Evolutionary conservation across 805 yeast species (phyloP).

Genomic region (Kockiozyma suomiensis): DNA sequence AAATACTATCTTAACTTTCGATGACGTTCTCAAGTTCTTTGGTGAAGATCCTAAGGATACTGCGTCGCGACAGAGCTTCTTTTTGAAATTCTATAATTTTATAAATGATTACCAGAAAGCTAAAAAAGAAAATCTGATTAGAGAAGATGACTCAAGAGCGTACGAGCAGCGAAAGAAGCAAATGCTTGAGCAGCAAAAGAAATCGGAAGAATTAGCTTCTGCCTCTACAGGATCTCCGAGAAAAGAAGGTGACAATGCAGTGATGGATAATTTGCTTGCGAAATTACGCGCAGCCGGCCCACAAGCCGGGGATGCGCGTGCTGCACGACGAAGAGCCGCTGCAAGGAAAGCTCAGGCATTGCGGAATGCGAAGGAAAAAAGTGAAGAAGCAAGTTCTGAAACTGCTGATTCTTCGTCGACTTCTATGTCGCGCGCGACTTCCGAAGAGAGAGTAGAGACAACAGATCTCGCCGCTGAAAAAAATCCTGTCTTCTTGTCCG

Average conservation of each 20-base stretch:
- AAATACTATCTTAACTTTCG: conserved; percentile 65
- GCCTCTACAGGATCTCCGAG: conserved; percentile 24
- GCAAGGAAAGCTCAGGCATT: conserved; percentile 16
- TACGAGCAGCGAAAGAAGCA: conserved; percentile 73
- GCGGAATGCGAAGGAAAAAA: neutral
- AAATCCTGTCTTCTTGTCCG: too few species aligned
- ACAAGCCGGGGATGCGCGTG: conserved; percentile 64
- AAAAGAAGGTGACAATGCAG: conserved; percentile 47
- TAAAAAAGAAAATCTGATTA: conserved; percentile 70
- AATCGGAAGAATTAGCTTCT: conserved; percentile 34
- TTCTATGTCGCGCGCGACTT: neutral
- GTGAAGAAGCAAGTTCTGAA: neutral
- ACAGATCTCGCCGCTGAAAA: neutral
- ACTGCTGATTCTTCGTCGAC: neutral
- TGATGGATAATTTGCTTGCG: conserved; percentile 86
- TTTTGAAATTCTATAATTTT: conserved; percentile 78
- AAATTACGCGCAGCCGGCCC: conserved; percentile 87
- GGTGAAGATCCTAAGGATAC: conserved; percentile 87
- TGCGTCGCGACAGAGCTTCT: conserved; percentile 67
- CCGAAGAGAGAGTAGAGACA: neutral
- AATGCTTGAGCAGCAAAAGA: conserved; percentile 55
- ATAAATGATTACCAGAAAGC: conserved; percentile 78
- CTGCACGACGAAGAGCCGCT: conserved; percentile 74
- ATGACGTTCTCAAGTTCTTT: conserved; percentile 72
- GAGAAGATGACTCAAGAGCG: conserved; percentile 79